Base-by-base conservation (phyloP, 140 eudicot genomes). In the Cichorium intybus region DNA sequence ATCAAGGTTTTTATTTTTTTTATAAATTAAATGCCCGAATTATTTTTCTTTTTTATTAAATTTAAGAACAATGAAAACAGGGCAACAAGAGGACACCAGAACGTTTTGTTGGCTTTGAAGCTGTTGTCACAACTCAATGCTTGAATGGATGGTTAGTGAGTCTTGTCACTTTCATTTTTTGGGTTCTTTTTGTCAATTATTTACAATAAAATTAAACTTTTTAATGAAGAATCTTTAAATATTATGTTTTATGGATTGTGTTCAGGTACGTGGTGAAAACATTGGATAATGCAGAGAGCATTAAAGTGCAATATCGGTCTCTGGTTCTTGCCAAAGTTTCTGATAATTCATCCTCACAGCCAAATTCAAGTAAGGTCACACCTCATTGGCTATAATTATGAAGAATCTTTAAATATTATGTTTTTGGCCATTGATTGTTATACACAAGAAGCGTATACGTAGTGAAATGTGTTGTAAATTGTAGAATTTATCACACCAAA, bases 31-130 rank as follows among this genome's bases (percentile, higher is more conserved):
- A 64, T 29, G 24, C 10, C 45, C 3, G 5, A 21, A 68, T 54
- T 23, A 34, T 31, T 29, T 53, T 54, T 28, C 37, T 37, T 57
- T 58, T 16, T 68, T 34, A 37, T 16, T 35, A 7, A 63, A 43
- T 26, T 73, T 45, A 61, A 7, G 39, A 15, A 21, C 47, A 24
- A 15, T 63, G 45, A 72, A 43, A 78, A 8, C 86, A 90, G 97
- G 97, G 97, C 6, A 90, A 90, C 80, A 89, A 89, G 82, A 81
- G 97, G 86, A 89, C 95, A 43, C 97, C 97, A 4, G 85, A 62
- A 50, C 97, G 97, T 17, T 89, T 89, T 75, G 95, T 89, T 26
- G 97, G 97, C 55, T 83, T 95, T 7, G 96, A 90, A 73, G 96
- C 97, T 24, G 84, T 87, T 52, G 95, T 90, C 54, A 84, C 89